Evolutionary conservation across 129 eudicot genomes (phyloP).

Genomic region (Tagetes erecta): DNA sequence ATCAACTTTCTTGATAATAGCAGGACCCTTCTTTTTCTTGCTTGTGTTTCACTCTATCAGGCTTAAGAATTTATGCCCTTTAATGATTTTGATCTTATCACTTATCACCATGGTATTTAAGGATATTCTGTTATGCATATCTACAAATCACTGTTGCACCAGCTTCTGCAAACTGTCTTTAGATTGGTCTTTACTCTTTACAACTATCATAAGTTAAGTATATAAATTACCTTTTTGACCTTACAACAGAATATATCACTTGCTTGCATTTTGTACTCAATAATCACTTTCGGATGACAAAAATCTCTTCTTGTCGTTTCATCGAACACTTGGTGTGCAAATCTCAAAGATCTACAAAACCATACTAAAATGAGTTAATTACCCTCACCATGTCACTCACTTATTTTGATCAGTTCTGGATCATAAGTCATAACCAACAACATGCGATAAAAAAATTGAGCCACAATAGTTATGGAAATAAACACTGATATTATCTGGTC

Average conservation of each 20-base stretch:
- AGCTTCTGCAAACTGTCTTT: conserved; percentile 17
- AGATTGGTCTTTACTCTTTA: conserved; percentile 6
- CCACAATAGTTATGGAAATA: conserved; percentile 5
- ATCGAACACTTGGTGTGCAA: conserved; percentile 19
- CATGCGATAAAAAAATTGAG: neutral
- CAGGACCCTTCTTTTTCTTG: conserved; percentile 17
- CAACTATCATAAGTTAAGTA: conserved; percentile 17
- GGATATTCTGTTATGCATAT: conserved; percentile 41
- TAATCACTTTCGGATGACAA: conserved; percentile 5
- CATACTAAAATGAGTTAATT: too few relatives aligned
- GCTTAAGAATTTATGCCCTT: conserved; percentile 33
- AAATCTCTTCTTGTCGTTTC: conserved; percentile 19
- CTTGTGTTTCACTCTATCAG: conserved; percentile 34
- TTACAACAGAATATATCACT: neutral
- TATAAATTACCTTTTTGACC: conserved; percentile 31
- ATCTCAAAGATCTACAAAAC: neutral
- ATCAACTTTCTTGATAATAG: neutral
- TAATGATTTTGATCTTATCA: conserved; percentile 16
- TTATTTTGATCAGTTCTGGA: conserved; percentile 1
- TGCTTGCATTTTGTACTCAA: neutral
- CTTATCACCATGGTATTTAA: conserved; percentile 12
- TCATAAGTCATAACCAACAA: neutral
- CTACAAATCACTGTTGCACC: conserved; percentile 15
- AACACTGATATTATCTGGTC: conserved; percentile 2
- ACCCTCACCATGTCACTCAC: too few relatives aligned